Conservation (phyloP, 2,329 filamentous ascomycete species). For the Aspergillus tanneri region DNA sequence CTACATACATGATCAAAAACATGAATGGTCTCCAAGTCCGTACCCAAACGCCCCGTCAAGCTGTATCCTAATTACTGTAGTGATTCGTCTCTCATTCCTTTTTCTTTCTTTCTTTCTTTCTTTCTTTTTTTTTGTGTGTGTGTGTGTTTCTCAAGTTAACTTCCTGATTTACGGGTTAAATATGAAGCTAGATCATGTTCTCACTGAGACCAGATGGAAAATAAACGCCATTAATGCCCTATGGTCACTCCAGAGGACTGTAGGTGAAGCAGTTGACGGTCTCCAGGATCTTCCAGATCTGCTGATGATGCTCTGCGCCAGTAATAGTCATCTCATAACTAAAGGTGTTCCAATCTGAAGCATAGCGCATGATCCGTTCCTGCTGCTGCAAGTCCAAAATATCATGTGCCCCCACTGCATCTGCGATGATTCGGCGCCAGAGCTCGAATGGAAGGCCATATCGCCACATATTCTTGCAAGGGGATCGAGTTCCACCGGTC, state of each 20-base stretch:
- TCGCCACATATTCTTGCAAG: slow-evolving; percentile 21
- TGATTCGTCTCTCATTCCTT: background rate
- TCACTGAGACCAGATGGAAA: too few species aligned
- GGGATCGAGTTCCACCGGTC: too few species aligned
- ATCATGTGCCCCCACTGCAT: slow-evolving; percentile 25
- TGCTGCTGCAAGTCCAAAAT: slow-evolving; percentile 32
- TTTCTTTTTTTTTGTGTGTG: too few species aligned
- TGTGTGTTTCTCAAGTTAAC: too few species aligned
- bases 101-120: too few species aligned
- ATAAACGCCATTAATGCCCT: too few species aligned
- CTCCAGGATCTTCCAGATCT: slow-evolving; percentile 38
- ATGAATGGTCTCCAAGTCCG: background rate
- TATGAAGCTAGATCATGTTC: too few species aligned
- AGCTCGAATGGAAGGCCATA: slow-evolving; percentile 29
- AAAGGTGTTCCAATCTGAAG: slow-evolving; percentile 32
- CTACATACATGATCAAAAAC: background rate
- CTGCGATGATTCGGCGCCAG: slow-evolving; percentile 33
- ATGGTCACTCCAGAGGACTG: slow-evolving; percentile 9
- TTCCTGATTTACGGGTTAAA: too few species aligned
- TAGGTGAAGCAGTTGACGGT: slow-evolving; percentile 36
- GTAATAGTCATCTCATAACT: slow-evolving; percentile 30
- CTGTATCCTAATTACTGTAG: background rate
- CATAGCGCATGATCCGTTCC: slow-evolving; percentile 31
- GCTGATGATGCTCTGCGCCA: slow-evolving; percentile 31
- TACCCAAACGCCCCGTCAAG: background rate